Base-by-base conservation (phyloP, 805 yeast genomes). In the Metschnikowia reukaufii region DNA sequence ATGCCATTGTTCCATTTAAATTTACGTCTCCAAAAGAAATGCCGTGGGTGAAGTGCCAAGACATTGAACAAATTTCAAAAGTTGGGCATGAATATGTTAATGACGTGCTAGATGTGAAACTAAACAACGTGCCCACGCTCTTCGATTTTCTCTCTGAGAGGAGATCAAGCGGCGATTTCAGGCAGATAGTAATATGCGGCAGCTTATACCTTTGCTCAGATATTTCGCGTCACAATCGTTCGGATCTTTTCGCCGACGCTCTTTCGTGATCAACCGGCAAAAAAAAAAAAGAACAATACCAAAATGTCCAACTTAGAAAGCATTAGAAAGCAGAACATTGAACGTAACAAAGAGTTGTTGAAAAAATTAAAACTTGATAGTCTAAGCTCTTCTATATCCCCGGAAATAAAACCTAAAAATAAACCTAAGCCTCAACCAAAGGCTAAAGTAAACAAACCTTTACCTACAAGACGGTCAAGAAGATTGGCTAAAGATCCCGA, bases 31-130 rank as follows among this genome's bases (percentile, higher is more conserved):
- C 95, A 0, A 91, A 84, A 12, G 85, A 88, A 0, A 94, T 94
- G 99, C 97, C 98, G 0, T 94, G 98, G 98, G 82, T 94, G 4
- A 58, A 72, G 35, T 67, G 91, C 1, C 73, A 71, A 51, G 57
- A 61, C 4, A 58, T 70, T 0, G 56, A 47, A 1, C 66, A 62
- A 15, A 58, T 84, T 30, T 37, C 21, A 42, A 39, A n/a, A 31
- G 49, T 25, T 8, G 70, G 68, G 1, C 52, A 53, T n/a, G 42
- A 43, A 12, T 62, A 44, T 17, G 52, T 50, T 53, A 73, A 2
- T 15, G 63, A 61, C 19, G 56, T 59, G 3, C 35, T 45, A 5
- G 32, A 29, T 4, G 29, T 27, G 12, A 25, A 36, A 9, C 15
- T 15, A 20, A 10, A 13, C 4, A 19, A 30, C 13, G 27, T 38